These are phyloP conservation scores for Aureobasidium sp. DNA, from an alignment of 2,329 filamentous ascomycete species.

Conservation along the genomic window DNA sequence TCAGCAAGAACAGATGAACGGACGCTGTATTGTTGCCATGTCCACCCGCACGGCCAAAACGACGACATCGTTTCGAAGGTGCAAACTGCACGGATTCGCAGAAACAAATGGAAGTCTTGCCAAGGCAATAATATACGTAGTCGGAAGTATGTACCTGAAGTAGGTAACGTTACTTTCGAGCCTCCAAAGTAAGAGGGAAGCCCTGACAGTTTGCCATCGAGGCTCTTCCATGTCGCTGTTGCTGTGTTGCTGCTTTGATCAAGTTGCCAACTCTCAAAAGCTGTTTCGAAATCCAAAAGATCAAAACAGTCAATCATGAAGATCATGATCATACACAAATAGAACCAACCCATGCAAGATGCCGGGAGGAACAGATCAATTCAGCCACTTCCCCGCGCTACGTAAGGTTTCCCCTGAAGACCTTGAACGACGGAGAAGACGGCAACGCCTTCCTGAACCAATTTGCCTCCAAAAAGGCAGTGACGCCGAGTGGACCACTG, in stretches of 20 bases:
- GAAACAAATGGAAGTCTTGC: constrained; percentile 1
- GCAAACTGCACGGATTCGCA: background rate
- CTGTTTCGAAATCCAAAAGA: constrained; percentile 3
- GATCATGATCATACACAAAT: constrained; percentile 12
- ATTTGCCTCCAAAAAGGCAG: constrained; percentile 2
- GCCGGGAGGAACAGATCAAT: background rate
- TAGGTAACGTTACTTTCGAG: background rate
- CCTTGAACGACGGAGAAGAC: constrained; percentile 1
- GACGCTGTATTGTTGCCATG: background rate
- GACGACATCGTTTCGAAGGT: background rate
- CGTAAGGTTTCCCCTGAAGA: constrained; percentile 2
- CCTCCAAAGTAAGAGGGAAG: background rate
- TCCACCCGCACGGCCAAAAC: background rate
- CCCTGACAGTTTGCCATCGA: background rate
- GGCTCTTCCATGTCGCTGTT: too few species aligned
- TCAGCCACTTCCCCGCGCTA: constrained; percentile 2
- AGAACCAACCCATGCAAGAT: constrained; percentile 1
- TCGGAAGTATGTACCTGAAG: background rate
- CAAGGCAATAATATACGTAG: background rate
- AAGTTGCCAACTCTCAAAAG: too few species aligned
- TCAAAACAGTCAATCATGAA: constrained; percentile 2
- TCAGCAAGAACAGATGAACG: background rate
- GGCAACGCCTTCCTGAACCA: constrained; percentile 9
- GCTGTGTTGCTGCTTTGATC: too few species aligned
- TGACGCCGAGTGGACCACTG: constrained; percentile 6